Evolutionary conservation across 768 basidiomycete species (phyloP), one percentile per base, ranked within the genome.

Genomic region (Agrocybe pediades): DNA sequence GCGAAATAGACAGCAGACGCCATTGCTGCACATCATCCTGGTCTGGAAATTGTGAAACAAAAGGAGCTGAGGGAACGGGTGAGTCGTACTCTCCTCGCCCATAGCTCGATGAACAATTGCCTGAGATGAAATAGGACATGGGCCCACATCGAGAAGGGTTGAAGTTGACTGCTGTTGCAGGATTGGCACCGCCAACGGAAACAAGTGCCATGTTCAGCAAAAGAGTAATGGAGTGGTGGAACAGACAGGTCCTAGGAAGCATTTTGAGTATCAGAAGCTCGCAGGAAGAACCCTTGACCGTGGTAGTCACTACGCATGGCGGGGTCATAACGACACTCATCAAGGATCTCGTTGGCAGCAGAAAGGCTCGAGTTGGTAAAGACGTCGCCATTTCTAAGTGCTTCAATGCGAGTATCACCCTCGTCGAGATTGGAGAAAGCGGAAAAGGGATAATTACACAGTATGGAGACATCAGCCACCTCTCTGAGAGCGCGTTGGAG

Each of bases 231-330:
- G 52, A 62, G 2, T 92, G 90, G 88, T 92, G 90, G 83, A 70
- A 79, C 40, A 64, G 64, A 50, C 67, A 68, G 24, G 70, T 89
- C 46, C 49, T 53, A 50, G 62, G 56, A 9, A 53, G 29, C 46
- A 46, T 45, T 41, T 23, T 53, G 46, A 48, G 41, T 39, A 41
- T 19, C 51, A 21, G 25, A 27, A 49, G 40, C 49, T 49, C 56
- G 40, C 57, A 48, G 20, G 66, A 54, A 43, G 57, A 60, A 17
- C 66, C 76, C 29, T 64, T 67, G 48, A 68, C 77, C 53, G 72
- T 89, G 41, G 74, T 92, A 25, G 78, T 85, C 11, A 80, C 83
- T 54, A 81, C 84, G 39, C 90, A 92, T 51, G 87, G 87, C 2
- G 87, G 81, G 0, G 76, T 81, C 60, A 88, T 91, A 54, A 68